These are phyloP conservation scores for Baeospora myosura DNA, from an alignment of 1,284 basidiomycete species.

Conservation along the genomic window DNA sequence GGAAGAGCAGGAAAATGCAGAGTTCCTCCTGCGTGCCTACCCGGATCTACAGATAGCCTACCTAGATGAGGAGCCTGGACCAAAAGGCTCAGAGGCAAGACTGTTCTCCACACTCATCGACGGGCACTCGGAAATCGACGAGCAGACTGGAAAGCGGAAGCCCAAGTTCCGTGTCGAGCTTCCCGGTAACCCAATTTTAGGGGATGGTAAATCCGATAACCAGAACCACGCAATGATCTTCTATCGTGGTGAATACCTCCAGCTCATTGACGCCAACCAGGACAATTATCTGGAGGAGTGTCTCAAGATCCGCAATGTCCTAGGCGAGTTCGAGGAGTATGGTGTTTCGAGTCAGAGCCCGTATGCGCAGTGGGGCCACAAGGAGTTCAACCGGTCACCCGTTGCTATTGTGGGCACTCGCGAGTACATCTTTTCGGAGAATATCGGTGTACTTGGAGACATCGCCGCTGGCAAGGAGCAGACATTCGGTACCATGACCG, in stretches of 20 bases:
- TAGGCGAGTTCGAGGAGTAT: constrained; percentile 98
- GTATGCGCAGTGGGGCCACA: constrained; percentile 89
- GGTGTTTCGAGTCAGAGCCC: constrained; percentile 88
- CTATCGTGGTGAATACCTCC: constrained; percentile 97
- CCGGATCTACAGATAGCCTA: constrained; percentile 98
- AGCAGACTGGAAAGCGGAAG: constrained; percentile 81
- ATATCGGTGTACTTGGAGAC: constrained; percentile 98
- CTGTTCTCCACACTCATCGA: constrained; percentile 95
- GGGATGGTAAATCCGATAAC: constrained; percentile 99
- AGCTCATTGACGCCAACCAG: constrained; percentile 99
- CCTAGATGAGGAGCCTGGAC: constrained; percentile 89
- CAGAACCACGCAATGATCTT: constrained; percentile 99
- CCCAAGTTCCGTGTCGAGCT: constrained; percentile 98
- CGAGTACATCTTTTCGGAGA: constrained; percentile 99
- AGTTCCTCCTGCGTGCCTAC: constrained; percentile 96
- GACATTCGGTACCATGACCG: constrained; percentile 98
- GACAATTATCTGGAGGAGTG: constrained; percentile 99
- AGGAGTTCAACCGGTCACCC: constrained; percentile 85
- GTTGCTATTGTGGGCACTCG: constrained; percentile 98
- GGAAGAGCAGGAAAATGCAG: constrained; percentile 98
- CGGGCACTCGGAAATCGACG: constrained; percentile 94
- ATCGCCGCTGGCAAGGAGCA: constrained; percentile 99
- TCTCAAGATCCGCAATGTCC: constrained; percentile 95
- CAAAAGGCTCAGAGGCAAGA: constrained; percentile 84
- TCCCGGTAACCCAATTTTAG: constrained; percentile 98